Base-by-base conservation (phyloP, 2,329 filamentous ascomycete species). In the Epichloe sibirici region DNA sequence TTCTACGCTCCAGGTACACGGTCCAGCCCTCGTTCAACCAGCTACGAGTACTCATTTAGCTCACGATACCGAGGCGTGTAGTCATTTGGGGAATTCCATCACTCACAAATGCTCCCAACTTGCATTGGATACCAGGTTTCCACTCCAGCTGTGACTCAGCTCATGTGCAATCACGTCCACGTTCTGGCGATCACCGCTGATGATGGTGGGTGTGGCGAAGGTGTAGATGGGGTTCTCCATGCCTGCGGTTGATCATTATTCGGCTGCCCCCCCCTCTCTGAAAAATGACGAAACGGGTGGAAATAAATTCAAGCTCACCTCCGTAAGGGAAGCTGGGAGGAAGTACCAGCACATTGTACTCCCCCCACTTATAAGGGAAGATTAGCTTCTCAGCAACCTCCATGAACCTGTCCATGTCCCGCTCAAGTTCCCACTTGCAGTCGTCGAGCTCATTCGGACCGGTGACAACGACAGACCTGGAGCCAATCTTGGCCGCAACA, bases 151-250 rank as follows among this genome's bases (percentile, higher is more conserved):
- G 64, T 85, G 81, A 58, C 74, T 77, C 57, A 86, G 63, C 77
- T 82, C 90, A 66, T 95, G 93, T 2, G 93, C 93, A 68, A 98
- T 95, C 21, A 97, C 91, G 65, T 97, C 91, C 21, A 97, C 82
- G 60, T 97, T 97, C 64, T 95, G 86, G 44, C 86, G 79, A 62
- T 91, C 87, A 47, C 91, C 91, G 53, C 86, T 93, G 63, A 98
- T 90, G 60, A 97, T 86, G 38, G 90, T 95, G 2, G 91, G 91
- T 1, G 93, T 97, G 1, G 90, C 91, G 66, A 95, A 97, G 0
- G 93, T 97, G 71, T 87, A 95, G 51, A 95, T 83, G 0, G 90
- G 90, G 65, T 96, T 95, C 68, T 95, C 90, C 86, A 90, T 90
- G 56, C 83, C 82, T 77, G 52, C 23, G 46, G 21, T 52, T 39